Evolutionary conservation across 225 moss, liverwort and hornwort species (phyloP).

Genomic region (Physcomitrium patens): DNA sequence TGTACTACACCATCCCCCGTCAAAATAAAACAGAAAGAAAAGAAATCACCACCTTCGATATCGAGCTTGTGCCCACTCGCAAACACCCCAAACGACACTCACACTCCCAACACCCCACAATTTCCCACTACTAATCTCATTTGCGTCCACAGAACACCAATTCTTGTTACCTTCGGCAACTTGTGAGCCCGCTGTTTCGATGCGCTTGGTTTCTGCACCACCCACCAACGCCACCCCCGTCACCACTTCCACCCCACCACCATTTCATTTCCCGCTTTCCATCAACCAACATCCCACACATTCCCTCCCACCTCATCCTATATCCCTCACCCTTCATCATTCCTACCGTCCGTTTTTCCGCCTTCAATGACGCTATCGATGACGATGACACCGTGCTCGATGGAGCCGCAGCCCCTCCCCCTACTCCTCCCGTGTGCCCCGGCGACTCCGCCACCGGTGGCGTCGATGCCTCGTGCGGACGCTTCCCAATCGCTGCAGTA

Average conservation of each 20-base stretch:
- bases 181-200: conserved; percentile 73
- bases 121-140: not conserved
- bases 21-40: too few species aligned
- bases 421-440: conserved; percentile 37
- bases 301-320: not conserved
- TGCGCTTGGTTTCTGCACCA: conserved; percentile 73
- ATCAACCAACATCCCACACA: not conserved
- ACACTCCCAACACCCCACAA: not conserved
- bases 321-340: not conserved
- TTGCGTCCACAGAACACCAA: not conserved
- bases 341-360: conserved; percentile 71
- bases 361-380: conserved; percentile 58
- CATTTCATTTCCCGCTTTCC: too few species aligned
- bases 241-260: conserved; percentile 12
- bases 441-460: conserved; percentile 44
- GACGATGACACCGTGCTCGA: conserved; percentile 7
- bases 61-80: too few species aligned
- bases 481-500: conserved; percentile 77
- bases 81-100: not conserved
- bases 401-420: not conserved
- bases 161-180: conserved; percentile 62
- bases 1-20: too few species aligned
- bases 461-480: conserved; percentile 69
- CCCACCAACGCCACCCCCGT: conserved; percentile 6
- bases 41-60: too few species aligned